Base-by-base conservation (phyloP, 805 yeast genomes). In the Yarrowia keelungensis region DNA sequence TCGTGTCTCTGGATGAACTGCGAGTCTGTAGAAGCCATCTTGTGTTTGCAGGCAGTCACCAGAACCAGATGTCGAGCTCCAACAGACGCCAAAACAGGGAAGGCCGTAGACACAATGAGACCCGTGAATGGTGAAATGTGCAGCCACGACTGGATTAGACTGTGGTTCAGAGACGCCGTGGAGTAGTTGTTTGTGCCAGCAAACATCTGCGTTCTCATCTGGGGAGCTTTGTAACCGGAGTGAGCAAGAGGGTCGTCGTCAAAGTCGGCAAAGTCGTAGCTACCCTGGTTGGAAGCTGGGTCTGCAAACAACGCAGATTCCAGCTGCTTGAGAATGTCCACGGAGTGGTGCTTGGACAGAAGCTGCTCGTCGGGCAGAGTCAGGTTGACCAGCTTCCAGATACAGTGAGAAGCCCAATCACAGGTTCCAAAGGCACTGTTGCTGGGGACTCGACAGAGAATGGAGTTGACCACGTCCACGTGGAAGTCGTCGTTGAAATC, bases 291-390 rank as follows among this genome's bases (percentile, higher is more conserved):
- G 3, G 54, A 15, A 15, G 51, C 32, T 2, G 51, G 51, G 10
- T 59, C 65, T 0, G 51, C 50, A 45, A 59, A 59, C 47, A 62
- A 46, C 11, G 36, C 56, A 8, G 45, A 39, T 11, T 62, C 67
- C 26, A 62, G 47, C 39, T 62, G 67, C 38, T 62, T 62, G 56
- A 62, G 56, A 62, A 62, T 62, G 26, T 62, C 67, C 54, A 62
- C 67, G 2, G 67, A 62, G 36, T 62, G 56, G 14, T 62, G 67
- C 5, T 62, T 62, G n/a, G 67, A 8, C 47, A 62, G 19, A 10
- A 62, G 56, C 47, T 62, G 67, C 12, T 62, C 67, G 19, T 62
- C 67, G n/a, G 67, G 67, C 47, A 62, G 67, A 16, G 67, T 62
- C 39, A 62, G n/a, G 26, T 62, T 62, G 26, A 62, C 67, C 11